These are phyloP conservation scores for Penicillium sp. DNA, from an alignment of 2,329 filamentous ascomycete genomes.

Conservation along the genomic window DNA sequence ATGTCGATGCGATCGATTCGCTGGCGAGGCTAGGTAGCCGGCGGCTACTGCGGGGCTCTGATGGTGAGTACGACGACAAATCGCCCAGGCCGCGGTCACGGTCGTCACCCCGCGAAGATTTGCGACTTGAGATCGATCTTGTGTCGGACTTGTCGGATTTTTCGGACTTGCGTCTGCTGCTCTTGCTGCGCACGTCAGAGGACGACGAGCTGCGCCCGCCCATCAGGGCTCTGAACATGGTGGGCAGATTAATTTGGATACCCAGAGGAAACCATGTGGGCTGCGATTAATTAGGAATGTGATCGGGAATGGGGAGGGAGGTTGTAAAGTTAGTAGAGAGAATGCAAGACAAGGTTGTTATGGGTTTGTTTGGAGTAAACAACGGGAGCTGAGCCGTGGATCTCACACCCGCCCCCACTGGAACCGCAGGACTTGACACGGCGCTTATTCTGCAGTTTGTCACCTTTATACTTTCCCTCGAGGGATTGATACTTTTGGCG, in stretches of 20 bases:
- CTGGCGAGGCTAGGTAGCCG: slow-evolving; percentile 28
- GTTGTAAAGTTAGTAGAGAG: slow-evolving; percentile 7
- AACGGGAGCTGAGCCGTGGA: slow-evolving; percentile 13
- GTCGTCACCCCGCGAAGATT: slow-evolving; percentile 47
- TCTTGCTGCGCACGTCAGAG: slow-evolving; percentile 32
- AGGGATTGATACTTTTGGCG: neutral
- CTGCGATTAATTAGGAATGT: slow-evolving; percentile 14
- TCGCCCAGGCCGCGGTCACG: slow-evolving; percentile 43
- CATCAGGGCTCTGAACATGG: slow-evolving; percentile 41
- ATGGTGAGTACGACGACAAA: slow-evolving; percentile 28
- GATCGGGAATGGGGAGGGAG: slow-evolving; percentile 4
- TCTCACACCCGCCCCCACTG: slow-evolving; percentile 7
- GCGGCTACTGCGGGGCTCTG: slow-evolving; percentile 26
- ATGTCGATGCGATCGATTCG: slow-evolving; percentile 36
- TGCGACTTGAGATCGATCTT: slow-evolving; percentile 38
- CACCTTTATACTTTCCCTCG: neutral
- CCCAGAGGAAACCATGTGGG: slow-evolving; percentile 31
- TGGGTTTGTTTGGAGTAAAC: slow-evolving; percentile 26
- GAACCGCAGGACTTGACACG: neutral
- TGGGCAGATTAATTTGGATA: slow-evolving; percentile 31
- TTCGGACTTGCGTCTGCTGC: slow-evolving; percentile 29
- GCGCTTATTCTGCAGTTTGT: neutral
- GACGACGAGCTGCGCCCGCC: slow-evolving; percentile 35
- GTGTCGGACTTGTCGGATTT: slow-evolving; percentile 28
- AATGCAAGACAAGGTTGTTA: slow-evolving; percentile 19